A percentile compares a stretch with the other conserved stretches of the same genome.
These are phyloP conservation scores for Ceratobasidium sp. DNA, from an alignment of 1,284 basidiomycete genomes.

Conservation along the genomic window DNA sequence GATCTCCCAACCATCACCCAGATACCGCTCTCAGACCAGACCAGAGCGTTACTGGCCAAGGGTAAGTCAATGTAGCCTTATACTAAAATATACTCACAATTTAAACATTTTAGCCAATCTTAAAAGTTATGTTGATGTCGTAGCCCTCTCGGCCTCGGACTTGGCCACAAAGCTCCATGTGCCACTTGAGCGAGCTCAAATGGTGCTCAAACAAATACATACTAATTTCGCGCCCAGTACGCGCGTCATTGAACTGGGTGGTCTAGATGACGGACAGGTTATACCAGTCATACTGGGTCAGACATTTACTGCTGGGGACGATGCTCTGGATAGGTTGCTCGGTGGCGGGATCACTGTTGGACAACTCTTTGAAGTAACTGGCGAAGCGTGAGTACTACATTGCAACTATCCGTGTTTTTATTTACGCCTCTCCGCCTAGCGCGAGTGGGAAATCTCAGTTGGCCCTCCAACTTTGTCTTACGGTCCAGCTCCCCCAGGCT, in stretches of 20 bases:
- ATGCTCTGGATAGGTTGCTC: constrained; percentile 71
- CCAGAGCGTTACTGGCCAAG: constrained; percentile 26
- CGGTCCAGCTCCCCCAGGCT: constrained; percentile 74
- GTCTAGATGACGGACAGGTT: background rate
- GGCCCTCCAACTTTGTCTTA: constrained; percentile 80
- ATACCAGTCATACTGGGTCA: background rate
- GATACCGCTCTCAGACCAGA: constrained; percentile 40
- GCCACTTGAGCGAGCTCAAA: constrained; percentile 46
- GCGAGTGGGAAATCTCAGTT: constrained; percentile 91
- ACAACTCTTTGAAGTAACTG: constrained; percentile 85
- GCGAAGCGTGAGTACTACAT: constrained; percentile 66
- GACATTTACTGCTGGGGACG: constrained; percentile 73
- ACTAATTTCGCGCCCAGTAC: constrained; percentile 50
- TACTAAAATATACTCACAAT: background rate
- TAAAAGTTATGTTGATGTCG: constrained; percentile 52
- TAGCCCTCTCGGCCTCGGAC: constrained; percentile 54
- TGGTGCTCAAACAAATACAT: constrained; percentile 42
- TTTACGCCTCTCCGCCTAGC: constrained; percentile 60
- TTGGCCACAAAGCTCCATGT: constrained; percentile 54
- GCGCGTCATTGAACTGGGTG: constrained; percentile 51
- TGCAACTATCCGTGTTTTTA: constrained; percentile 4
- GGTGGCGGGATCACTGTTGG: constrained; percentile 83
- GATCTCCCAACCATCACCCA: constrained; percentile 43
- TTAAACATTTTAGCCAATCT: constrained; percentile 14
- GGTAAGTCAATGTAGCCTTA: background rate